Base-by-base conservation (phyloP, 331 rosid genomes). In the Prunus yedoensis region DNA sequence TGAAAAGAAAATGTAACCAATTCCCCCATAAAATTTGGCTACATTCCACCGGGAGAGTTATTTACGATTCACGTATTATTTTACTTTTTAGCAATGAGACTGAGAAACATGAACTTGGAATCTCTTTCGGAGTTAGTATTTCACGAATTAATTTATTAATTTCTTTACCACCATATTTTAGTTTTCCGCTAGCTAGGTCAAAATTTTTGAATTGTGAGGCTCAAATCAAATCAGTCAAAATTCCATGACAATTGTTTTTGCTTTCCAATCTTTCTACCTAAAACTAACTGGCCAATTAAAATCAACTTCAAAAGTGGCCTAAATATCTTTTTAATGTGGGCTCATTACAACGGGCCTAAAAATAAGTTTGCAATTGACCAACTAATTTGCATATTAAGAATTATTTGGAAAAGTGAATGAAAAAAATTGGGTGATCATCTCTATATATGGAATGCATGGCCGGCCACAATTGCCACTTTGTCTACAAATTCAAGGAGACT, bases 261-360 rank as follows among this genome's bases (percentile, higher is more conserved):
- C 16, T 75, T 77, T 68, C 62, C 59, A 54, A 15, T 49, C 71
- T 71, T 59, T 64, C 72, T 52, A 64, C 41, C 61, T 45, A 63
- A 62, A 78, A 65, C 68, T 25, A 25, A 10, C 38, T 32, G 32
- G 32, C 16, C n/a, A 21, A 78, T 51, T 12, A 38, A 78, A 70
- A 21, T 45, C 16, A 43, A 18, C 32, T 23, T 8, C 13, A 66
- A 52, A 12, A 58, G n/a, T 0, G 38, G 62, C 43, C 60, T 11
- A 45, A 20, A 43, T 43, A 66, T 66, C 71, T 66, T 8, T 13
- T n/a, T 21, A 21, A 18, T 21, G 52, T 0, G 18, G 38, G 71
- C 38, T 66, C 11, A 38, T 47, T 10, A 47, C 12, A 66, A 23
- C 18, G 35, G 56, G 12, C 32, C 38, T 21, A 23, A 47, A 46